Evolutionary conservation across 1,284 basidiomycete species (phyloP), one percentile per base, ranked within the genome.

Genomic region (Trichosporon sp.): DNA sequence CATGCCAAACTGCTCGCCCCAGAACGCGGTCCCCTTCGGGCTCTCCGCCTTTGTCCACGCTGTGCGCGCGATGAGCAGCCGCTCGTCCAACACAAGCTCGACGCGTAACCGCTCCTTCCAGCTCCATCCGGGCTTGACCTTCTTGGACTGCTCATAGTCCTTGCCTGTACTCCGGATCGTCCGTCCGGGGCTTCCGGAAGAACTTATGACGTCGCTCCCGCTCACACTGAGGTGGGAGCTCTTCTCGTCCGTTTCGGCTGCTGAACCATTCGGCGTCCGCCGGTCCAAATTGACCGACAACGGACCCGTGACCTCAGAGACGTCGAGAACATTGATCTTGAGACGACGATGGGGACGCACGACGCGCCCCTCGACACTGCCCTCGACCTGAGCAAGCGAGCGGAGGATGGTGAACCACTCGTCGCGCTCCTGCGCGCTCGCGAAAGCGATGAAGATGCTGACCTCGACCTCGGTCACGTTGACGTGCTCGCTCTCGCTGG

Each of bases 1-100:
- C 26, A 80, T 73, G 31, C 32, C 40, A 46, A 78, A 77, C 2
- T 65, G 48, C 37, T 79, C 75, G 1, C 77, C 78, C 79, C 79
- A 79, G 70, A 78, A 78, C 0, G 78, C 78, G 1, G 73, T 70
- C 16, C 46, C 61, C 0, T 51, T 68, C 0, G 66, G 66, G n/a
- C 73, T 70, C n/a, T 73, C 70, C 2, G 74, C 77, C 68, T 73
- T 74, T 12, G 70, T 69, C 74, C 75, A 78, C 14, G 74, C 73
- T 4, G 78, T 78, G 7, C 77, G 74, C 4, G 74, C 77, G 6
- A 73, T 64, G 7, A 78, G 40, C 4, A 21, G 31, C 0, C 65
- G 68, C 12, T 72, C 67, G 59, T 79, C 77, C 1, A 76, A 61
- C 4, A 74, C 63, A 5, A 79, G 65, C 66, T 78, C 78, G 1